Percentiles rank a stretch among this genome's conserved stretches.
These are phyloP conservation scores for Moesziomyces globuligerus DNA, from an alignment of 1,284 basidiomycete species.

Conservation along the genomic window DNA sequence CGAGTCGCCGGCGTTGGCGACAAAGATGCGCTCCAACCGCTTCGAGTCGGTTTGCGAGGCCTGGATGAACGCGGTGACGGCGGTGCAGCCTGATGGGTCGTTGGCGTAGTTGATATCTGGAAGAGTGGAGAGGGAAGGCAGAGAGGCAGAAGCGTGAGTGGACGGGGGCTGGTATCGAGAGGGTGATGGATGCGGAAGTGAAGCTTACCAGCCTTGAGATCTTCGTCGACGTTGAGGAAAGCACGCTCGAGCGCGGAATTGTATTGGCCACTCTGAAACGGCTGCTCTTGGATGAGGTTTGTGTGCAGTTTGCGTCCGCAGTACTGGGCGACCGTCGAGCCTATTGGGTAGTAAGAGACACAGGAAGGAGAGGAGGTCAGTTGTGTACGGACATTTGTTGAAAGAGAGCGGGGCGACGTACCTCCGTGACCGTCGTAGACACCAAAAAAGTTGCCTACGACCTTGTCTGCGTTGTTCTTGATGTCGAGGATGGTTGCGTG, in stretches of 20 bases:
- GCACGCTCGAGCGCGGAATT: slow-evolving; percentile 83
- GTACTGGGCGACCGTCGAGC: slow-evolving; percentile 87
- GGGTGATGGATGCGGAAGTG: not conserved
- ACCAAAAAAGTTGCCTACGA: slow-evolving; percentile 80
- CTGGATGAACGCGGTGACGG: slow-evolving; percentile 77
- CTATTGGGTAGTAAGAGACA: slow-evolving; percentile 69
- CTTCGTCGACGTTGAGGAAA: slow-evolving; percentile 94
- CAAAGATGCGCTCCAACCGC: slow-evolving; percentile 50
- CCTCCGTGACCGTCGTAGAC: slow-evolving; percentile 99
- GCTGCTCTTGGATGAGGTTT: slow-evolving; percentile 78
- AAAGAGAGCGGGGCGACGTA: slow-evolving; percentile 71
- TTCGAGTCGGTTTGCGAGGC: slow-evolving; percentile 19
- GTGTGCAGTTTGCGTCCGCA: slow-evolving; percentile 89
- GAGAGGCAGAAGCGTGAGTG: not conserved
- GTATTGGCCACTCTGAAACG: slow-evolving; percentile 79
- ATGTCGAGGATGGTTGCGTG: slow-evolving; percentile 80
- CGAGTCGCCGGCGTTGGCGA: slow-evolving; percentile 96
- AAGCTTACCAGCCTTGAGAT: slow-evolving; percentile 79
- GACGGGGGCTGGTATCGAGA: not conserved
- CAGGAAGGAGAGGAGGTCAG: not conserved
- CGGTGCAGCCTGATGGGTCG: slow-evolving; percentile 96
- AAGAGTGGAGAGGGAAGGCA: not conserved
- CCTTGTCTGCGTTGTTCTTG: slow-evolving; percentile 54
- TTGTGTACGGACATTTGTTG: no score
- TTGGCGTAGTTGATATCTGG: slow-evolving; percentile 84